Base-by-base conservation (phyloP, 257 asterid species). In the Linaria vulgaris region DNA sequence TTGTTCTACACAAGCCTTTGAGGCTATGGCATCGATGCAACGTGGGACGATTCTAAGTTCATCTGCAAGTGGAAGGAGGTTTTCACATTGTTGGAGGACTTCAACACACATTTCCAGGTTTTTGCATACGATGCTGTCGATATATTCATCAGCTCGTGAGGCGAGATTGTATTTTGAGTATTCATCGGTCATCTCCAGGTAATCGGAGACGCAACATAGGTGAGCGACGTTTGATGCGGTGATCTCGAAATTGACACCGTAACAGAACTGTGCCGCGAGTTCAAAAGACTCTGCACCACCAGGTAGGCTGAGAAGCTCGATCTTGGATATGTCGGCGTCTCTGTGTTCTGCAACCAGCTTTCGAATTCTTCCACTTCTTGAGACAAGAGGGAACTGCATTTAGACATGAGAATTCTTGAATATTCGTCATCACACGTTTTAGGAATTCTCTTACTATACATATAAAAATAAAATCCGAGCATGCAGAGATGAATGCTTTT, bases 1-100 rank as follows among this genome's bases (percentile, higher is more conserved):
- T 61, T 92, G 99, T 83, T 89, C 99, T 3, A 83, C 97, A 17
- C 99, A 89, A 27, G 97, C 95, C 74, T 90, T 85, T 49, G 97
- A 90, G 48, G 97, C 99, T 45, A 90, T 88, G 1, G 92, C 78
- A 39, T 94, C 97, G 5, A 90, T 79, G 78, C 99, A 90, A 20
- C 87, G 79, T 1, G 63, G 63, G 47, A 88, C 92, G 17, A 90
- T 70, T 22, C 69, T 77, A 9, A 94, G 76, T 68, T 94, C 94
- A 51, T 94, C 99, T 12, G 97, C 97, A 17, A 94, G 85, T 12
- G 99, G 97, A 46, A 86, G 92, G n/a, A 94, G 82, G 72, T 63
- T 74, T 53, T 87, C 96, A 16, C 99, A 87, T 38, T 82, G 86
- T 51, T 78, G 88, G 27, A 90, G 94, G 62, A 94, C 97, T 68